Base-by-base conservation (phyloP, 2,329 filamentous ascomycete genomes). In the Dothidotthia symphoricarpi region DNA sequence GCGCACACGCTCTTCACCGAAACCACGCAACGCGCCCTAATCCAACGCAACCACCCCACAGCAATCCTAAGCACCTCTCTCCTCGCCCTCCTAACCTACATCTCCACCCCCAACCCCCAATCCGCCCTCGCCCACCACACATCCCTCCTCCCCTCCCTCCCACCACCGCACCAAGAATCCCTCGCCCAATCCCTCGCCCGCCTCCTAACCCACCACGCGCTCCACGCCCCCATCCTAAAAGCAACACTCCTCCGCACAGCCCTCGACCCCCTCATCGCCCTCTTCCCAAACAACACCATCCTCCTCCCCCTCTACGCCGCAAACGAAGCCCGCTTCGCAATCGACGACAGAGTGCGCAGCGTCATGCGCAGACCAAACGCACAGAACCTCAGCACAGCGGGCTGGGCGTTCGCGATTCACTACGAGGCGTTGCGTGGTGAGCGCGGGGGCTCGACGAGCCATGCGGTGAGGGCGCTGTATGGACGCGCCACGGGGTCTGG, bases 311-410 rank as follows among this genome's bases (percentile, higher is more conserved):
- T 93, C 0, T 85, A 85, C 47, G 77, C 82, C n/a, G 86, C 83
- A 73, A 82, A 86, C 45, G 83, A 91, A 59, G 74, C 80, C 2
- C 79, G 83, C 6, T 79, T 88, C 28, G 78, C 83, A 16, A 76
- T 93, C 36, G 79, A 88, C 45, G 86, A 94, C 51, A 84, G 87
- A 13, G 79, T 94, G 14, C 81, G 86, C n/a, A 73, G 77, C 5
- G 67, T 86, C 7, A 69, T 90, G 9, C 67, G 75, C 14, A 62
- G 54, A 6, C 51, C 69, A 2, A 52, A 70, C 1, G 44, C 51
- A 6, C 55, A 53, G 4, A 32, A 49, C 3, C 59, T 66, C 15
- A 66, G 61, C 3, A 49, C 81, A n/a, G 68, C 73, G 0, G 68
- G 70, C 1, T 77, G 76, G 57, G 61, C 77, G 3, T 80, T 81